A percentile compares a stretch with the other conserved stretches of the same genome.
phyloP scores from a whole-genome alignment of 371 early-diverging fungal genomes.

The Mucor indicus region DNA sequence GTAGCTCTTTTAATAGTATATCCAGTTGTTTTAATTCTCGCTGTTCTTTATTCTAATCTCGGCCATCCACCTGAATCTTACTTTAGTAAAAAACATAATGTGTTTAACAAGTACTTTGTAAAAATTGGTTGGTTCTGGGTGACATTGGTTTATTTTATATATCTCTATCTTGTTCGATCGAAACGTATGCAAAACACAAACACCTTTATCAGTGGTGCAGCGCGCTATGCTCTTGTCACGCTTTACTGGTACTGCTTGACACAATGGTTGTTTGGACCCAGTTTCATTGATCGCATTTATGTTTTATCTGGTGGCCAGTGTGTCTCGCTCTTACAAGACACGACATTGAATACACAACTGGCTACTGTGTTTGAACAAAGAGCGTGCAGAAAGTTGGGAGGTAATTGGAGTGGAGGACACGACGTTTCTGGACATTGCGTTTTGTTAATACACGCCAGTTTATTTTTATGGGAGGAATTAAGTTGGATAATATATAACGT shows the following conservation, averaged over 20 bases:
- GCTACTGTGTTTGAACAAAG: constrained; percentile 28
- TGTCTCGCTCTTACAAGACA: constrained; percentile 13
- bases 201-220: constrained; percentile 22
- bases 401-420: constrained; percentile 73
- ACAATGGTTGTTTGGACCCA: constrained; percentile 85
- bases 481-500: constrained; percentile 26
- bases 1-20: constrained; percentile 21
- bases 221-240: constrained; percentile 66
- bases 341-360: neutral
- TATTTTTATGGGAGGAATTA: constrained; percentile 79
- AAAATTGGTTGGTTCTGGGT: constrained; percentile 89
- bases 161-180: constrained; percentile 23
- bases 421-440: constrained; percentile 93
- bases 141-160: constrained; percentile 51
- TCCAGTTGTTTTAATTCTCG: constrained; percentile 22
- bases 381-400: constrained; percentile 64
- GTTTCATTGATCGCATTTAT: constrained; percentile 80
- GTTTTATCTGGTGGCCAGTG: constrained; percentile 70
- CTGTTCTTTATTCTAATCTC: constrained; percentile 25
- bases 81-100: constrained; percentile 72
- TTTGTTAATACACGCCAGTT: constrained; percentile 76
- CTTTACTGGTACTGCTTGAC: constrained; percentile 81
- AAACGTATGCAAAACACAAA: constrained; percentile 13
- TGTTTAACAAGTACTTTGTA: constrained; percentile 74
- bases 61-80: constrained; percentile 34